Evolutionary conservation across 768 basidiomycete genomes (phyloP), one percentile per base, ranked within the genome.

Genomic region (Macrolepiota dolichaula): DNA sequence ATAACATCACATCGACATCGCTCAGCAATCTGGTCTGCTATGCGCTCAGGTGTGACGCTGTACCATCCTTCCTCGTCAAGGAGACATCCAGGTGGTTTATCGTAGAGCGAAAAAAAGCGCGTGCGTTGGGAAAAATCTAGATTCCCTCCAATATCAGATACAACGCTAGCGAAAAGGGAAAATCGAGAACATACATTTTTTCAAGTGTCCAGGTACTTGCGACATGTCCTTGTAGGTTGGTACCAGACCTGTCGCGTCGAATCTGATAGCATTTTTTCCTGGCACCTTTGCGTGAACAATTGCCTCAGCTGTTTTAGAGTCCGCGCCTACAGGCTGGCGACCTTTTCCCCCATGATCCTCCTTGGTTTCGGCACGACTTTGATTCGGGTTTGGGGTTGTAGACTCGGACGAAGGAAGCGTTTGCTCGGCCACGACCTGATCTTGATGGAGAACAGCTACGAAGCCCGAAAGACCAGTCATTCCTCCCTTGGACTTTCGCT

Each of bases 21-120:
- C 65, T 96, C 91, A 0, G 97, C 96, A 49, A 98, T 98, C 71
- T 94, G 95, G 62, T 84, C 74, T 7, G 96, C 97, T n/a, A 99
- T 86, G 40, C 81, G 81, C 68, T 98, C 95, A 0, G 97, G 96
- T 0, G 97, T 99, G 61, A 98, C 89, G 63, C 91, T 94, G 74
- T 91, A 98, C 96, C 96, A 98, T n/a, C 96, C 96, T 71, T 96
- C 94, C 65, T 91, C 86, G 64, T 98, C 97, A 11, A 98, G 77
- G 1, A 97, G 79, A 69, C 94, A 93, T 0, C 95, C 94, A 0
- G 81, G 79, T 11, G 73, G 72, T 17, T 85, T 73, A 25, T 87
- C 83, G 66, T 94, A 95, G 32, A 85, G 74, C 0, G 90, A 90
- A 71, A 98, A 94, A 65, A 85, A 87, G 1, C 93, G 85, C 57